These are phyloP conservation scores for Boletus pseudo-olivaceus DNA, from an alignment of 768 basidiomycete species.

Conservation along the genomic window DNA sequence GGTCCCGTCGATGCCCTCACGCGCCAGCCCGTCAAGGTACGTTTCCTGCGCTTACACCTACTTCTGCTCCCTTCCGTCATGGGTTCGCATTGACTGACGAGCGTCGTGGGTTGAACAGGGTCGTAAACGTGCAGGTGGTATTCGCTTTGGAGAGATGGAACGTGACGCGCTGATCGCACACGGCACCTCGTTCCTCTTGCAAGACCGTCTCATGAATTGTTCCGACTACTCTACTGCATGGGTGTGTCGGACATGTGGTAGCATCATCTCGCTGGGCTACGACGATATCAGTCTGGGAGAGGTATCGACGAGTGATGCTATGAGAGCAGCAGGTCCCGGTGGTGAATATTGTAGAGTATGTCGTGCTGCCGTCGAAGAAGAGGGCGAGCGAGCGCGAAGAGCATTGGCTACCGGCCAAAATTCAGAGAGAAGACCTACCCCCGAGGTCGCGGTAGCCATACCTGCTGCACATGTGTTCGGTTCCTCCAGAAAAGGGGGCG, in stretches of 20 bases:
- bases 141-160: conserved; percentile 99
- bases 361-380: conserved; percentile 63
- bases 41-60: conserved; percentile 16
- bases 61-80: background rate
- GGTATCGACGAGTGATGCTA: conserved; percentile 43
- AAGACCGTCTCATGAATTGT: conserved; percentile 99
- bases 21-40: conserved; percentile 93
- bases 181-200: conserved; percentile 96
- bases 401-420: conserved; percentile 56
- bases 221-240: conserved; percentile 99
- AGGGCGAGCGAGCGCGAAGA: conserved; percentile 58
- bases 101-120: conserved; percentile 51
- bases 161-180: conserved; percentile 98
- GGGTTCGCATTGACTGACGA: conserved; percentile 2
- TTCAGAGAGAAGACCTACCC: conserved; percentile 36
- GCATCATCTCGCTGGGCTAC: conserved; percentile 92
- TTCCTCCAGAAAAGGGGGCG: conserved; percentile 59
- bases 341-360: conserved; percentile 98
- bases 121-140: conserved; percentile 96
- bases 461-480: conserved; percentile 65
- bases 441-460: conserved; percentile 63
- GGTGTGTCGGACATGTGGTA: conserved; percentile 97
- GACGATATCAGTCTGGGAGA: conserved; percentile 81
- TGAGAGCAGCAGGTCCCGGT: conserved; percentile 64
- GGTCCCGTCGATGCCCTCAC: conserved; percentile 96